Percentiles rank a stretch among this genome's conserved stretches.
Conservation (phyloP, 768 basidiomycete species). For the Pulveroboletus sp. region DNA sequence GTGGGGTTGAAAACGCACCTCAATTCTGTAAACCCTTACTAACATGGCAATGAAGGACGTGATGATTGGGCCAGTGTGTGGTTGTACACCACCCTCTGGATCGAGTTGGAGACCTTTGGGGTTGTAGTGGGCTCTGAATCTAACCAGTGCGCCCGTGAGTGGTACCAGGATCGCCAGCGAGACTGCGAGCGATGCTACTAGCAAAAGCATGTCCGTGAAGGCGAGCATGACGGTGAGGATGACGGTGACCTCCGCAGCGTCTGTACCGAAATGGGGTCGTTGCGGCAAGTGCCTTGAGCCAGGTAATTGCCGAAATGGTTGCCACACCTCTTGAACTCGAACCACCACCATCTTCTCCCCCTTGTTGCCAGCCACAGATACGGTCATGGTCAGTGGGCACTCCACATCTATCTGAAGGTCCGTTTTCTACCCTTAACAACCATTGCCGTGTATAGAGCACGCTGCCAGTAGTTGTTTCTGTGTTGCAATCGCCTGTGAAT, state of each 20-base stretch:
- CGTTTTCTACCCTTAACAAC: too few species aligned
- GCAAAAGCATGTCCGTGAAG: slow-evolving; percentile 38
- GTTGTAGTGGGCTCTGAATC: slow-evolving; percentile 82
- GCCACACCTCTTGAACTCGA: slow-evolving; percentile 26
- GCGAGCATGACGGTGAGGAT: slow-evolving; percentile 25
- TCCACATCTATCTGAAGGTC: background rate
- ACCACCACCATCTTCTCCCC: slow-evolving; percentile 29
- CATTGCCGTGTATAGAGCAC: background rate
- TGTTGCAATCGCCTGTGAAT: background rate
- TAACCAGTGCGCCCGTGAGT: slow-evolving; percentile 65
- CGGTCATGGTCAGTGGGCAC: too few species aligned
- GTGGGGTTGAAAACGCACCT: slow-evolving; percentile 43
- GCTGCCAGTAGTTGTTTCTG: background rate
- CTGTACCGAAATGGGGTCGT: background rate
- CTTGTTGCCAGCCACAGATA: background rate
- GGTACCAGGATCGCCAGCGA: slow-evolving; percentile 60
- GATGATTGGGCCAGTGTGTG: slow-evolving; percentile 77
- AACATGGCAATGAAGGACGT: slow-evolving; percentile 76
- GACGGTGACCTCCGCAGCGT: background rate
- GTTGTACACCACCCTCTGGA: slow-evolving; percentile 69
- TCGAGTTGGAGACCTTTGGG: slow-evolving; percentile 83
- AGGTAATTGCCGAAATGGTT: slow-evolving; percentile 20
- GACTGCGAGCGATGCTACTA: slow-evolving; percentile 44
- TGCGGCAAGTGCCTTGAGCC: slow-evolving; percentile 30
- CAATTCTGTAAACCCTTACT: slow-evolving; percentile 63